These are phyloP conservation scores for Clitocybe nebularis DNA, from an alignment of 1,284 basidiomycete genomes.

Conservation along the genomic window DNA sequence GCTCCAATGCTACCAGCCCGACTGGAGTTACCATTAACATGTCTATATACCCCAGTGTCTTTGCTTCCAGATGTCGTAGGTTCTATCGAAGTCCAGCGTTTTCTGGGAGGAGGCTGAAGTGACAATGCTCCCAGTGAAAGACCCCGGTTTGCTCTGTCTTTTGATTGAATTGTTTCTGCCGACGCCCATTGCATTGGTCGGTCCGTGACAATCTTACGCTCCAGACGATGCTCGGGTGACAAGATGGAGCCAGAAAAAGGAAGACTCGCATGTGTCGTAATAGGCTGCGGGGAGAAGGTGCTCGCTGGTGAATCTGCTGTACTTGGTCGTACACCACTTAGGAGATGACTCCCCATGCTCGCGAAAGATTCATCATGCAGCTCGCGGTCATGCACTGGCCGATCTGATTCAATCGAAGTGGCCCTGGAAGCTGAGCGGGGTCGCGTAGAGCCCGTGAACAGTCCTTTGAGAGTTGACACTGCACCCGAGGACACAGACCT, in stretches of 20 bases:
- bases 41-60: constrained; percentile 22
- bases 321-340: constrained; percentile 46
- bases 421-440: constrained; percentile 56
- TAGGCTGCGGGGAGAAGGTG: constrained; percentile 9
- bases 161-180: constrained; percentile 16
- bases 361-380: constrained; percentile 46
- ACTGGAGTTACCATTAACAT: constrained; percentile 13
- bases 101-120: constrained; percentile 63
- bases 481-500: constrained; percentile 29
- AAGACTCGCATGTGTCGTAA: constrained; percentile 19
- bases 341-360: constrained; percentile 48
- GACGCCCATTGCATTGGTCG: constrained; percentile 29
- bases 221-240: constrained; percentile 28
- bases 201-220: constrained; percentile 55
- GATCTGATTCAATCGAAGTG: constrained; percentile 43
- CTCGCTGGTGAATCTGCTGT: constrained; percentile 20
- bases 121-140: constrained; percentile 41
- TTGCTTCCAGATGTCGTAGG: constrained; percentile 11
- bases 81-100: constrained; percentile 44
- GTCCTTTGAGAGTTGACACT: constrained; percentile 51
- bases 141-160: constrained; percentile 25
- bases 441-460: constrained; percentile 48
- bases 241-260: constrained; percentile 22
- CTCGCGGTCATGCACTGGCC: constrained; percentile 18
- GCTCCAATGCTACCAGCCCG: constrained; percentile 3